Evolutionary conservation across 306 rosid species (phyloP).

Genomic region (Vigna angularis): DNA sequence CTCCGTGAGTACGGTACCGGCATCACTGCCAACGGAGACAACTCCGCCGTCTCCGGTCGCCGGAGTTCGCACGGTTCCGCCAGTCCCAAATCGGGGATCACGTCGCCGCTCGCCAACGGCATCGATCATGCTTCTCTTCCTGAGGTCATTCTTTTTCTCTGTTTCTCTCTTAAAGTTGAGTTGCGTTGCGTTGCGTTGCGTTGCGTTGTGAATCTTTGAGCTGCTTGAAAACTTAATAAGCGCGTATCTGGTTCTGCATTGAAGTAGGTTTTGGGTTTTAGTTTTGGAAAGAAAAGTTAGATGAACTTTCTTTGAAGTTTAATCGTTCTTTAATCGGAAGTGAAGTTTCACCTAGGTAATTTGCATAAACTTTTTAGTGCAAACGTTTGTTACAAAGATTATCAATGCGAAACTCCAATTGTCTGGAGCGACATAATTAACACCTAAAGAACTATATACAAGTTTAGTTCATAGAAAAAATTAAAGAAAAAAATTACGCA

Average conservation of each 20-base stretch:
- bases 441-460: not conserved
- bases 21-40: conserved; percentile 45
- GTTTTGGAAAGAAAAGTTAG: not conserved
- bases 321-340: not conserved
- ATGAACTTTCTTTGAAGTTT: not conserved
- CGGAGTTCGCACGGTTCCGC: conserved; percentile 69
- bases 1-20: conserved; percentile 49
- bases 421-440: not conserved
- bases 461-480: not conserved
- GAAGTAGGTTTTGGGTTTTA: conserved; percentile 18
- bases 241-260: conserved; percentile 7
- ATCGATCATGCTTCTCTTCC: conserved; percentile 50
- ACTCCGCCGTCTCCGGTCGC: conserved; percentile 62
- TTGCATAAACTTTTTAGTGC: not conserved
- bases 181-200: too few relatives aligned
- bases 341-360: not conserved
- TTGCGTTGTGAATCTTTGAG: not conserved
- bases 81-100: conserved; percentile 50
- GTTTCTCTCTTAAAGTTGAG: not conserved
- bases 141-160: conserved; percentile 53
- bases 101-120: conserved; percentile 61
- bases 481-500: not conserved
- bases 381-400: too few relatives aligned
- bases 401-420: not conserved
- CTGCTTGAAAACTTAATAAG: not conserved